Evolutionary conservation across 1,139 yeast species (phyloP).

Genomic region (Geotrichum restrictum): DNA sequence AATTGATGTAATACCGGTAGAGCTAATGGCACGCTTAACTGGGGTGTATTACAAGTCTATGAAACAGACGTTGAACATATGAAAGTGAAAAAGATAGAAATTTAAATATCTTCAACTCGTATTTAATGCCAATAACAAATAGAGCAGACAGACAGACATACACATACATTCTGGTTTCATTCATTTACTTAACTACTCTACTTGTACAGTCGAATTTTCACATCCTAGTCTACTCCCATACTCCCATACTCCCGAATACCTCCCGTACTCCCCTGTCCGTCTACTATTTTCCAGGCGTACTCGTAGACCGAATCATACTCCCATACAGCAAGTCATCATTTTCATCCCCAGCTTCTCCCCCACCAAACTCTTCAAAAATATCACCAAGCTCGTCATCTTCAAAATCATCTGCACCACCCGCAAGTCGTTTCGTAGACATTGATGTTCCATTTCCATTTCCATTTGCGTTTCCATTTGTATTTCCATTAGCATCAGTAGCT

Average conservation of each 20-base stretch:
- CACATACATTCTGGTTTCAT: not conserved
- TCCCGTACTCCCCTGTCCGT: too few species aligned
- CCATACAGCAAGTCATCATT: constrained; percentile 35
- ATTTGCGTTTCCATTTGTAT: too few species aligned
- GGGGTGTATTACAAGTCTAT: too few species aligned
- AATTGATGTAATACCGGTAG: too few species aligned
- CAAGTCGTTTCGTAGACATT: not conserved
- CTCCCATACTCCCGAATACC: too few species aligned
- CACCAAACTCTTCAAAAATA: constrained; percentile 6
- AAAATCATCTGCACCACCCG: constrained; percentile 1
- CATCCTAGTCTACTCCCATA: too few species aligned
- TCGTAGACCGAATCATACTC: constrained; percentile 42
- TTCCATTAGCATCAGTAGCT: too few species aligned
- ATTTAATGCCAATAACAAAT: not conserved
- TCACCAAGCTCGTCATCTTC: constrained; percentile 8
- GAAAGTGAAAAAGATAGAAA: not conserved
- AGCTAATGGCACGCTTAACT: too few species aligned
- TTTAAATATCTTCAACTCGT: too few species aligned
- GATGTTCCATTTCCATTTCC: not conserved
- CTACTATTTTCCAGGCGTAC: constrained; percentile 11
- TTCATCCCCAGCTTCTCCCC: constrained; percentile 1
- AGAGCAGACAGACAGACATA: not conserved
- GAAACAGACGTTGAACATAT: not conserved
- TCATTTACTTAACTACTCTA: too few species aligned
- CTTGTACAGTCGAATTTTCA: too few species aligned